Base-by-base conservation (phyloP, 2,329 filamentous ascomycete genomes). In the Xylariaceae sp. region DNA sequence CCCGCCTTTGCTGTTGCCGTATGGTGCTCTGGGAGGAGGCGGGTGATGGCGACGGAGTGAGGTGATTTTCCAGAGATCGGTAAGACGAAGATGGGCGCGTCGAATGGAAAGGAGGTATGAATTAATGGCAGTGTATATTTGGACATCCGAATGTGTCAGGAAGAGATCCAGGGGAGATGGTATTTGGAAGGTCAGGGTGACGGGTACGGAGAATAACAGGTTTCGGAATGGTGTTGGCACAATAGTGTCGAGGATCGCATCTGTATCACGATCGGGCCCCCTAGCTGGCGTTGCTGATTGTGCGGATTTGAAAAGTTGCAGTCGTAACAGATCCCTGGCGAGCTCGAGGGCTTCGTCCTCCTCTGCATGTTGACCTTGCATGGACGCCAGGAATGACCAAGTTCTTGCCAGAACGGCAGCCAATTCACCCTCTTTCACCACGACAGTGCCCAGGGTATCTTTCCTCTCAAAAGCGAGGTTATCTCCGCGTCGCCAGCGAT, bases 381-480 rank as follows among this genome's bases (percentile, higher is more conserved):
- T 79, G 1, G 88, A 85, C n/a, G 87, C 87, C 55, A 99, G 78
- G 15, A 88, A 83, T 3, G 88, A 85, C 89, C 91, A 96, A 0
- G 91, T 88, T 64, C 89, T 84, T 6, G 84, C 80, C 9, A 99
- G 77, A 8, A 92, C 86, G 8, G 90, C 85, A 9, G 86, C 84
- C 1, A 96, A 86, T 72, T 97, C 93, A 1, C 89, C 89, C 66
- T 97, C 92, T 72, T 95, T 97, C 59, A 97, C 82, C 3, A 87
- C 73, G 30, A 92, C 76, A 1, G 83, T 83, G 49, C 82, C 81
- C 2, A 91, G 68, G 3, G 80, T 78, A 60, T 85, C 83, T 70
- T 80, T 73, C 68, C 81, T 82, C 69, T 84, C 80, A 70, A 79
- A 80, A 1, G 78, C 80, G 4, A 86, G 71, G 56, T 84, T 85